Evolutionary conservation across 148 eudicot species (phyloP).

Genomic region (Rhododendron ferrugineum): DNA sequence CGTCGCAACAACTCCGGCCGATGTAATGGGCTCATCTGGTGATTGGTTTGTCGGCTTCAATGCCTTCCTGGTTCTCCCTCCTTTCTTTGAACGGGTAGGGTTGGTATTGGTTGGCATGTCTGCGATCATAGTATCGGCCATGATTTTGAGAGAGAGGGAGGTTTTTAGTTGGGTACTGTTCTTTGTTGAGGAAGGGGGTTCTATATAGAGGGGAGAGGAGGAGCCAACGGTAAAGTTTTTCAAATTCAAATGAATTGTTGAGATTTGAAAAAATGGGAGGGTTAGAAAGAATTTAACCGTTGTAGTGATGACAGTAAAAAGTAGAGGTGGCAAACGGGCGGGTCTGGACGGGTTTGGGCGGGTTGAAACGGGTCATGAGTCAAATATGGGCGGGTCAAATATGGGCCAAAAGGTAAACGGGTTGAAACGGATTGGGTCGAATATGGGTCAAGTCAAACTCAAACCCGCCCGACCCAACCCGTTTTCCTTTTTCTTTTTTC

Average conservation of each 20-base stretch:
- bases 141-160: slow-evolving; percentile 20
- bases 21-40: slow-evolving; percentile 48
- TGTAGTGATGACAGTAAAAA: neutral
- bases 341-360: too few species aligned
- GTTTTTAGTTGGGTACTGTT: neutral
- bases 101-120: slow-evolving; percentile 19
- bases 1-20: slow-evolving; percentile 18
- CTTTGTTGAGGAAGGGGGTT: neutral
- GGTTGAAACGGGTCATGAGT: too few species aligned
- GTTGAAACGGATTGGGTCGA: too few species aligned
- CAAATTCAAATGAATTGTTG: slow-evolving; percentile 21
- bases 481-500: too few species aligned
- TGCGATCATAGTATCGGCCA: slow-evolving; percentile 35
- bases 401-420: too few species aligned
- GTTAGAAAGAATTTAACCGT: neutral
- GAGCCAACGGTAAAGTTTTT: slow-evolving; percentile 34
- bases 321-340: too few species aligned
- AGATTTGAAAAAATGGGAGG: neutral
- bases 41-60: slow-evolving; percentile 53
- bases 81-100: slow-evolving; percentile 45
- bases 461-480: too few species aligned
- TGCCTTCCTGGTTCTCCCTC: slow-evolving; percentile 46
- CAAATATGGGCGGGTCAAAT: too few species aligned
- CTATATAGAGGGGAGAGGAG: slow-evolving; percentile 21
- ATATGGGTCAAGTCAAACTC: too few species aligned